These are phyloP conservation scores for Entomophthora muscae DNA, from an alignment of 371 early-diverging fungal genomes.

Conservation along the genomic window DNA sequence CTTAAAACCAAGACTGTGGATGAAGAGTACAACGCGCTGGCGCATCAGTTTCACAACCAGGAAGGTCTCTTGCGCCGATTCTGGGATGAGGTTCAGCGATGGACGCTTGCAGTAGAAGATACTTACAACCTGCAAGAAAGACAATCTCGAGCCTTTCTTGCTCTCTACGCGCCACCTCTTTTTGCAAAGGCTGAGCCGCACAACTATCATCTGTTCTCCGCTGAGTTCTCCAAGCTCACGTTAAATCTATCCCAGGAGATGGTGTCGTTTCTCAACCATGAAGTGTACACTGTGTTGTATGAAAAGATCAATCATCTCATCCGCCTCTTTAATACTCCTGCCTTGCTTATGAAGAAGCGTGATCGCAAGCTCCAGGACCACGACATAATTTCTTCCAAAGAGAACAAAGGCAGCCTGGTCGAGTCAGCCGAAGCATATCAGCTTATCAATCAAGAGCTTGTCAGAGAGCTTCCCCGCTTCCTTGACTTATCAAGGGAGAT, in stretches of 20 bases:
- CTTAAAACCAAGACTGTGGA: background rate
- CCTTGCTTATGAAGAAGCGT: constrained; percentile 3
- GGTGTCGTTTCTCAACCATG: background rate
- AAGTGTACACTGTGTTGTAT: constrained; percentile 3
- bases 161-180: background rate
- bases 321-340: background rate
- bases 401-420: background rate
- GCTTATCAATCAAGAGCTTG: background rate
- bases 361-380: constrained; percentile 1
- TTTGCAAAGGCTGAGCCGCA: background rate
- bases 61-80: background rate
- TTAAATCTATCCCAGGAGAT: background rate
- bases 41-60: no score
- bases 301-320: background rate
- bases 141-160: background rate
- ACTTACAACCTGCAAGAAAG: background rate
- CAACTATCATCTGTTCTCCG: background rate
- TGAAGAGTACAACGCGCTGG: background rate
- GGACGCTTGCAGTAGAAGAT: background rate
- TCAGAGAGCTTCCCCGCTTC: constrained; percentile 2
- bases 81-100: constrained; percentile 4
- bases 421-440: constrained; percentile 1
- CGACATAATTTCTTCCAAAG: background rate
- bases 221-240: background rate
- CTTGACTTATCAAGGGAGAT: background rate